Evolutionary conservation across 148 eudicot species (phyloP).

Genomic region (Rhododendron vialii): DNA sequence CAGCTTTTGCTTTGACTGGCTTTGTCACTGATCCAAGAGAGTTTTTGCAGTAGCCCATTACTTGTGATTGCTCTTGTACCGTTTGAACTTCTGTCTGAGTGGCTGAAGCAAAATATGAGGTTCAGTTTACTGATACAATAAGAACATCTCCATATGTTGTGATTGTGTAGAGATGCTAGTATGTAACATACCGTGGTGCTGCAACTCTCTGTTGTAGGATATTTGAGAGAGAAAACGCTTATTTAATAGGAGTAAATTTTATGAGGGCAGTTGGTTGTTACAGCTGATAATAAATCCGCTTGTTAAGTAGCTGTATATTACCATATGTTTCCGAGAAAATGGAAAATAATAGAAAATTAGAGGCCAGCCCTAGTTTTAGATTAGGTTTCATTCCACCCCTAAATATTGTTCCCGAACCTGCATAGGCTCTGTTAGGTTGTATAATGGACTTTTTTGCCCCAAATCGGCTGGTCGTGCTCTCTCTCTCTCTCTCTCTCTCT

Average conservation of each 20-base stretch:
- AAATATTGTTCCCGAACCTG: too few species aligned
- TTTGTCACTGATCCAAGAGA: slow-evolving; percentile 86
- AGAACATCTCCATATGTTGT: background rate
- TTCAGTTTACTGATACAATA: background rate
- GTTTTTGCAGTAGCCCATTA: slow-evolving; percentile 41
- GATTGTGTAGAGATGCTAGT: background rate
- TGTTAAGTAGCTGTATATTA: background rate
- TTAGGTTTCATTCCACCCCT: too few species aligned
- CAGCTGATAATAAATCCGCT: background rate
- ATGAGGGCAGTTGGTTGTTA: background rate
- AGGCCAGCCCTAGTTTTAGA: too few species aligned
- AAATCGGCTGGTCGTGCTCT: too few species aligned
- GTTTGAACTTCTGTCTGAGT: background rate
- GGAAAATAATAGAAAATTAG: too few species aligned
- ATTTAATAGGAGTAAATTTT: background rate
- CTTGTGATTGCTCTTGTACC: background rate
- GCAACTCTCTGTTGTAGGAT: background rate
- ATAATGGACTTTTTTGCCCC: too few species aligned
- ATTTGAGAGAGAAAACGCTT: background rate
- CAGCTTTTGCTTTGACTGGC: slow-evolving; percentile 87
- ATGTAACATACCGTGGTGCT: background rate
- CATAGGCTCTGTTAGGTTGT: too few species aligned
- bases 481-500: too few species aligned
- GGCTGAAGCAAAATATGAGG: background rate
- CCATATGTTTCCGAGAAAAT: background rate